Percentiles rank a stretch among this genome's conserved stretches.
These are phyloP conservation scores for Miscanthus lutarioriparius DNA, from an alignment of 176 grass and related monocot genomes.

Conservation along the genomic window DNA sequence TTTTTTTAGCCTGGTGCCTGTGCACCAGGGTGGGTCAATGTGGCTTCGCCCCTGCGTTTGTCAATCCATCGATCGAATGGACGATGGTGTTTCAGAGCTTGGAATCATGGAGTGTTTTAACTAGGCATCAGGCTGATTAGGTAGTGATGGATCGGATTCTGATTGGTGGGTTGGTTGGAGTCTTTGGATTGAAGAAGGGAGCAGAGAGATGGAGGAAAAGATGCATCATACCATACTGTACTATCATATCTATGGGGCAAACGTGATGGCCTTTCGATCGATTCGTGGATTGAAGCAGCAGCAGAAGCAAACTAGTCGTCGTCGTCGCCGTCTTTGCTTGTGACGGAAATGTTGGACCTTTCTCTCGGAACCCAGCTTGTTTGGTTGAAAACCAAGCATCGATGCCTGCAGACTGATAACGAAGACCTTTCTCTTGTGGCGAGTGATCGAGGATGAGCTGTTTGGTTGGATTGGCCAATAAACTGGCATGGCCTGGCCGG, in stretches of 20 bases:
- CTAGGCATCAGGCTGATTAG: neutral
- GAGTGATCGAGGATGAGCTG: neutral
- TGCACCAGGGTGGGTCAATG: too few relatives aligned
- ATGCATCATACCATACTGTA: neutral
- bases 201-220: neutral
- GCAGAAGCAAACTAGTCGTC: neutral
- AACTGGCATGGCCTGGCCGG: neutral
- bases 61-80: neutral
- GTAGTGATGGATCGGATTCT: neutral
- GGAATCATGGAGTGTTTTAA: neutral
- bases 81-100: neutral
- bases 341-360: neutral
- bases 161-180: constrained; percentile 6
- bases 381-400: neutral
- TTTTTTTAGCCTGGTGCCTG: too few relatives aligned
- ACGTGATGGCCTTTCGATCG: constrained; percentile 4
- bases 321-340: neutral
- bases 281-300: neutral
- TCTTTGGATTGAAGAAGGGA: constrained; percentile 31
- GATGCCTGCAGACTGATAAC: too few relatives aligned
- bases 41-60: too few relatives aligned
- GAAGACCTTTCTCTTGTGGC: neutral
- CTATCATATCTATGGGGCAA: neutral
- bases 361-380: constrained; percentile 23
- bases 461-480: neutral